Base-by-base conservation (phyloP, 2,329 filamentous ascomycete genomes). In the Penicillium sp. region DNA sequence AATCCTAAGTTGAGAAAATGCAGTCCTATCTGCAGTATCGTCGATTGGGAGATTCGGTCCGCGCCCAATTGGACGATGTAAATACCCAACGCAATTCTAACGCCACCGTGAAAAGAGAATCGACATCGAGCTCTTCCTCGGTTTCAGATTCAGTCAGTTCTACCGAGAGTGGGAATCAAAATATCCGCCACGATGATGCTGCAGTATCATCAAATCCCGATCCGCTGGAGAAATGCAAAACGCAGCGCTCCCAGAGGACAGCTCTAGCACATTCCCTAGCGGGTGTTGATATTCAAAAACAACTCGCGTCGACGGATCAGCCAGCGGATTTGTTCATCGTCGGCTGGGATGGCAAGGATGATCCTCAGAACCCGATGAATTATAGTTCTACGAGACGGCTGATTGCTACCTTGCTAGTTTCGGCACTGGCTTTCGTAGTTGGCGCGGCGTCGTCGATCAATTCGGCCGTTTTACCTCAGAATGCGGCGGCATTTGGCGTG, bases 401-500 rank as follows among this genome's bases (percentile, higher is more conserved):
- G 5, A 65, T 71, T 5, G 75, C 76, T 1, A 82, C 80, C 0
- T 53, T 81, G 0, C 71, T 81, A 14, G 78, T 83, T 3, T 78
- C 79, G 0, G 55, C 73, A 2, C 82, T 87, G 33, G 83, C 78
- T 0, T 80, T 83, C 30, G 78, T 83, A 0, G 82, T 85, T 0
- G 80, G 80, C 3, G 75, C 80, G 1, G 83, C 84, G 0, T 83
- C 81, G 4, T 80, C 83, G 0, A 84, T 87, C 43, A 83, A 86
- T 57, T 81, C 82, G 0, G 78, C 78, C 0, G 81, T 82, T 0
- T 63, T 84, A 0, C 74, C 75, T 0, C 78, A 82, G 61, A 83
- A 81, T 0, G 76, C 78, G 0, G 65, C 64, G 22, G 78, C 80
- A 0, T 81, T 85, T 48, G 75, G 78, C 0, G 83, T 85, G 0